Percentiles rank a stretch among this genome's conserved stretches.
phyloP scores from a whole-genome alignment of 2,329 filamentous ascomycete species.

The Curvularia hawaiiensis region DNA sequence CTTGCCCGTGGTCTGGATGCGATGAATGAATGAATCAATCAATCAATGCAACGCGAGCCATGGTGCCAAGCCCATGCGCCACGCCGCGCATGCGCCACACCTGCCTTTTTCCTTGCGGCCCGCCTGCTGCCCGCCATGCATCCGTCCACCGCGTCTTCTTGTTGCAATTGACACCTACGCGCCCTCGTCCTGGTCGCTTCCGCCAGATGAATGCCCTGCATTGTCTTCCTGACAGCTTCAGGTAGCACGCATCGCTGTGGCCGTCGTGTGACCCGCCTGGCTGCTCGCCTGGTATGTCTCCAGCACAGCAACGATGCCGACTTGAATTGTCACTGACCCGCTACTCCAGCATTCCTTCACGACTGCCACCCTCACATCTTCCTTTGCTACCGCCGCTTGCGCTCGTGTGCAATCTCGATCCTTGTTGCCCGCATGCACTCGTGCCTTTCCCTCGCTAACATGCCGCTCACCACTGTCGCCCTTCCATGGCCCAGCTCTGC shows the following conservation, averaged over 20 bases:
- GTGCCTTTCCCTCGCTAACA: neutral
- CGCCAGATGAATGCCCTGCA: conserved; percentile 47
- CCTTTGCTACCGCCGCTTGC: neutral
- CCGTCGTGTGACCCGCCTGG: conserved; percentile 21
- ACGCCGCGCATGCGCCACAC: conserved; percentile 1
- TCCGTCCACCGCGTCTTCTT: conserved; percentile 1
- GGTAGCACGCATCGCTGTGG: conserved; percentile 37
- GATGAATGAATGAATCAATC: conserved; percentile 21
- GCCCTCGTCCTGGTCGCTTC: conserved; percentile 10
- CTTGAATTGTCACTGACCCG: neutral
- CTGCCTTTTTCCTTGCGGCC: conserved; percentile 6
- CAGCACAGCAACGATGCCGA: neutral
- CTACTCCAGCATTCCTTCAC: conserved; percentile 4
- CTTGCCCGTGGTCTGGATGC: conserved; percentile 23
- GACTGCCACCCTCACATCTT: neutral
- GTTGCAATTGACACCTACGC: conserved; percentile 23
- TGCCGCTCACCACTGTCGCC: neutral
- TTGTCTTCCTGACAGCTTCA: conserved; percentile 38
- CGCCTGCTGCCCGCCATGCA: conserved; percentile 1
- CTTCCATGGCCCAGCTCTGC: neutral
- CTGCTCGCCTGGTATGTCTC: conserved; percentile 21
- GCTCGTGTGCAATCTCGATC: neutral
- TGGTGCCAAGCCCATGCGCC: conserved; percentile 29
- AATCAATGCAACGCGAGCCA: conserved; percentile 21
- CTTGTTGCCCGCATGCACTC: neutral